phyloP scores from a whole-genome alignment of 352 stramenopile species.

The Pythium inflatum region DNA sequence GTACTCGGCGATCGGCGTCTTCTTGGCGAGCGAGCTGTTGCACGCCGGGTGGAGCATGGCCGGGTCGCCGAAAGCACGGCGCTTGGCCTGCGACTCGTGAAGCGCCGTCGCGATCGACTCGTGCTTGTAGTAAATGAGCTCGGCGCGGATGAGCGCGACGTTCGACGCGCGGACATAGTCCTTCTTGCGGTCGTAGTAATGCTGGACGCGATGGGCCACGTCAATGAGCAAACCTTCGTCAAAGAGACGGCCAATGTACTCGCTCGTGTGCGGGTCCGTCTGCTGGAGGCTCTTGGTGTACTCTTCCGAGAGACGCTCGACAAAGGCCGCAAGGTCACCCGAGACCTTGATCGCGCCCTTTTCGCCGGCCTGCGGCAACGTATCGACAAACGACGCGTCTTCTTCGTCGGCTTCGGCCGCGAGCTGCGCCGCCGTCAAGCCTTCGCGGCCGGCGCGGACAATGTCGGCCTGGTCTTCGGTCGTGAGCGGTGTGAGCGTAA shows the following conservation, averaged over 20 bases:
- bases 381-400: constrained; percentile 83
- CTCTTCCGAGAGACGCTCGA: constrained; percentile 96
- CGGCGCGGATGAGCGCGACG: constrained; percentile 91
- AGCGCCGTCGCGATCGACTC: constrained; percentile 89
- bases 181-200: constrained; percentile 89
- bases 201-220: constrained; percentile 85
- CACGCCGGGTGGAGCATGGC: constrained; percentile 88
- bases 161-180: constrained; percentile 80
- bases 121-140: constrained; percentile 98
- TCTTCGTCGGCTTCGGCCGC: constrained; percentile 86
- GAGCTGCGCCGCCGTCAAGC: constrained; percentile 55
- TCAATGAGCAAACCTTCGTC: constrained; percentile 93
- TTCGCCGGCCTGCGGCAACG: constrained; percentile 63
- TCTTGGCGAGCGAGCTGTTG: constrained; percentile 51
- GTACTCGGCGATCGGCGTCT: constrained; percentile 51
- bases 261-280: constrained; percentile 94
- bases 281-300: constrained; percentile 98
- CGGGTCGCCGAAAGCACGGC: constrained; percentile 84
- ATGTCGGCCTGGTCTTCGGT: constrained; percentile 89
- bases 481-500: constrained; percentile 68
- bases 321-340: constrained; percentile 86
- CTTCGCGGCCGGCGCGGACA: constrained; percentile 64
- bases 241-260: constrained; percentile 94
- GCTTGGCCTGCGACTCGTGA: constrained; percentile 79
- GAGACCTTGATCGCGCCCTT: constrained; percentile 89